Base-by-base conservation (phyloP, 2,329 filamentous ascomycete species). In the Aspergillus persii region DNA sequence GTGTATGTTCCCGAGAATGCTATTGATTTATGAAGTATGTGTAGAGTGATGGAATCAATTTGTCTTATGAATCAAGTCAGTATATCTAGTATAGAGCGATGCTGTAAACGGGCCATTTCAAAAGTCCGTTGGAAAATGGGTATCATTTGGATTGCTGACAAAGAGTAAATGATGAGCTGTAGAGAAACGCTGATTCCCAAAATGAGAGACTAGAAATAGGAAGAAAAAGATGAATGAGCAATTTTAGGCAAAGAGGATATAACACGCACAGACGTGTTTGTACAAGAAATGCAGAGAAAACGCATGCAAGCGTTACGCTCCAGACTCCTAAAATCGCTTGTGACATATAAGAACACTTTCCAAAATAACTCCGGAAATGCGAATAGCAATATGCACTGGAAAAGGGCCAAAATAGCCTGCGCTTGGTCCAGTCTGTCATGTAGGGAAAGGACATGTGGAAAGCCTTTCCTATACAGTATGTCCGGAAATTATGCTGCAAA, bases 101-200 rank as follows among this genome's bases (percentile, higher is more conserved):
- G 36, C 50, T 53, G 31, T 18, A 12, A 46, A n/a, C 27, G 50
- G 56, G 46, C 58, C 50, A 57, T 47, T 47, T 2, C 8, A 47
- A 23, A 47, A 2, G 18, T 47, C 44, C 26, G 36, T 27, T 47
- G 4, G 44, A 47, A 47, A 47, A 47, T 23, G 44, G 69, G 69
- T 71, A 72, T 72, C 67, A 71, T 71, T 12, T 41, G 36, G 15
- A 18, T n/a, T n/a, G 5, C 7, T 7, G 36, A 41, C 36, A 3
- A 8, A 41, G 7, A n/a, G 6, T n/a, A 41, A 3, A 41, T 6
- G 5, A 41, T 41, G 18, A 23, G 18, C 18, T 23, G 18, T 23
- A 23, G 18, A 23, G 18, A 23, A 23, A 23, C 18, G 18, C 18
- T 23, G 18, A 23, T 23, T 54, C 53, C 53, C 50, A 60, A 58